Conservation (phyloP, 176 grass and related monocot genomes). For the Avena insularis region DNA sequence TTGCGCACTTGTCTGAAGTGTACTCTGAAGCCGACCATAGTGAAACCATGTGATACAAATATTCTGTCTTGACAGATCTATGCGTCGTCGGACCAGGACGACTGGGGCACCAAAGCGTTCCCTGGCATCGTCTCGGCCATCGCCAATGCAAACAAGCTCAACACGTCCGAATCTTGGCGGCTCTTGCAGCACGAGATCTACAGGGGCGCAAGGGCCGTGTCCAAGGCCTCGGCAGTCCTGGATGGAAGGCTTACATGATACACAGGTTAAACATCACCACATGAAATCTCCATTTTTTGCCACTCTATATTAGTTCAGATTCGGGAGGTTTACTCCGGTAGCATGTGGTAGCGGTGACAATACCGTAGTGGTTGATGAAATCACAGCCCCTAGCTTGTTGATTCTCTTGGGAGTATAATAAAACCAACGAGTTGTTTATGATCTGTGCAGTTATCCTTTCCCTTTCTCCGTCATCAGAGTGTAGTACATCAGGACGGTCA, state of each 20-base stretch:
- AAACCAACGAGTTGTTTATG: background rate
- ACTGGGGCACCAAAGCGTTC: conserved; percentile 74
- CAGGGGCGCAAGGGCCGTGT: conserved; percentile 76
- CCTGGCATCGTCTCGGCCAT: conserved; percentile 77
- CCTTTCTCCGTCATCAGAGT: background rate
- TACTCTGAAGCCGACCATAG: background rate
- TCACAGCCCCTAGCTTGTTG: background rate
- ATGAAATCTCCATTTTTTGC: background rate
- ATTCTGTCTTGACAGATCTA: conserved; percentile 57
- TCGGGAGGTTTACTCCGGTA: background rate
- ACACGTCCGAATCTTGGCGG: conserved; percentile 65
- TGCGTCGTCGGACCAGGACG: conserved; percentile 68
- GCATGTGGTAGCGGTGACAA: background rate
- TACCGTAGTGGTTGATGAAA: conserved; percentile 4
- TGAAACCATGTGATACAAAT: background rate
- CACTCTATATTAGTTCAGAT: background rate
- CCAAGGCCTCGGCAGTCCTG: conserved; percentile 72
- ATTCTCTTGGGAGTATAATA: conserved; percentile 18
- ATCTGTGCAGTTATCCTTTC: background rate
- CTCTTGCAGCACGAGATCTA: conserved; percentile 78
- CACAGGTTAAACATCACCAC: background rate
- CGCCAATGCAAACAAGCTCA: conserved; percentile 57
- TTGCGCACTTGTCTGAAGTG: conserved; percentile 11
- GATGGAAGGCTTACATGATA: conserved; percentile 76
- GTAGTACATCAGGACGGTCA: background rate